Base-by-base conservation (phyloP, 2,329 filamentous ascomycete genomes). In the Alternaria sp. region DNA sequence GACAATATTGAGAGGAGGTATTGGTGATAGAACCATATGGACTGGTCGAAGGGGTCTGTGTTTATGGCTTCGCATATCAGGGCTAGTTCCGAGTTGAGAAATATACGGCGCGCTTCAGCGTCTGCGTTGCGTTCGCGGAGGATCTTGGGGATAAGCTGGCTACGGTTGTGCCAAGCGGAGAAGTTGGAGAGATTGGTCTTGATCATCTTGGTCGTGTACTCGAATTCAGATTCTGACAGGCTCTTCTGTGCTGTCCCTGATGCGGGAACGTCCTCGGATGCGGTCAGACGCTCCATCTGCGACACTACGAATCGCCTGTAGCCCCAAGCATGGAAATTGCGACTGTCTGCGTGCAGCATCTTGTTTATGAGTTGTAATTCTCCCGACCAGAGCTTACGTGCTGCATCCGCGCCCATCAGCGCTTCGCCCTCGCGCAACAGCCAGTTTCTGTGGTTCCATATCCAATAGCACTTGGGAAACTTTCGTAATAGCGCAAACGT, bases 401-500 rank as follows among this genome's bases (percentile, higher is more conserved):
- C 88, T 15, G 83, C 76, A 0, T 82, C 61, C 1, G 80, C 66
- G 3, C 88, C 86, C 10, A 97, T 83, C 17, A 89, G 84, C 12
- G 84, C 77, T 50, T 91, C 91, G 32, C 90, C 89, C 77, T 93
- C 88, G 58, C 90, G 84, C 13, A 99, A 84, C 4, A 95, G 83
- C 94, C 96, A 99, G 49, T 91, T 82, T 26, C 96, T 90, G 80
- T 97, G 95, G 72, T 97, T 97, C 96, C 96, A 99, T 74, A 99
- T 95, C 95, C 96, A 98, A 83, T 99, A 99, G 85, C 96, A 98
- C 80, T 99, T 99, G 7, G 96, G 96, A 69, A 89, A 95, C 69
- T 93, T 89, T 67, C 92, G 86, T 53, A 99, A 87, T 19, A 99
- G 86, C 0, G 93, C 92, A 44, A 97, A 88, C 32, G 95, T 90